Evolutionary conservation across 352 stramenopile genomes (phyloP).

Genomic region (Blastocystis sp.): DNA sequence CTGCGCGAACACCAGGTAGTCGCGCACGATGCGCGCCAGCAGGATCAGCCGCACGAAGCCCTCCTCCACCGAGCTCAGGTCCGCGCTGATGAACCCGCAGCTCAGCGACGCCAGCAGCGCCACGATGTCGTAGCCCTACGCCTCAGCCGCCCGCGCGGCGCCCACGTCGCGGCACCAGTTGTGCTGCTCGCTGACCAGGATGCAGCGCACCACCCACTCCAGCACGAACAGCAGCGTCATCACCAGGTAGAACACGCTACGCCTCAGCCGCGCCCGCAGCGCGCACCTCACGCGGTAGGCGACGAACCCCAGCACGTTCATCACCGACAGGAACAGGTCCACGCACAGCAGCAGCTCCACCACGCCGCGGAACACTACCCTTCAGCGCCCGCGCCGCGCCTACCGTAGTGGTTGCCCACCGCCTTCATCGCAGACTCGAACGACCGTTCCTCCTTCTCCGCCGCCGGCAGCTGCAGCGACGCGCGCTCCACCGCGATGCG

Average conservation of each 20-base stretch:
- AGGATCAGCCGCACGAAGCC: conserved; percentile 33
- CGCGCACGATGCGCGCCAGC: conserved; percentile 11
- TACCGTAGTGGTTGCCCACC: neutral
- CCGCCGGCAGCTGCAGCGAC: neutral
- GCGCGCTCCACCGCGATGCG: neutral
- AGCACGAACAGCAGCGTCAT: conserved; percentile 31
- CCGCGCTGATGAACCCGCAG: conserved; percentile 3
- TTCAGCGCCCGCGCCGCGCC: neutral
- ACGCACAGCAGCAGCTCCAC: neutral
- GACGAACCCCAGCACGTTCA: conserved; percentile 39
- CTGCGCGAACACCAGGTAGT: conserved; percentile 7
- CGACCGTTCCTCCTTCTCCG: neutral
- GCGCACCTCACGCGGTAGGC: conserved; percentile 21
- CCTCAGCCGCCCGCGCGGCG: neutral
- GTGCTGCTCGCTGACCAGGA: neutral
- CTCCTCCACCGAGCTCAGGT: neutral
- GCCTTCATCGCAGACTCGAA: neutral
- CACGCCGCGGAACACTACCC: conserved; percentile 26
- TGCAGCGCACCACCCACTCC: conserved; percentile 38
- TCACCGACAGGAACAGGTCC: conserved; percentile 3
- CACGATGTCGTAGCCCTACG: conserved; percentile 26
- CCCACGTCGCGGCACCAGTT: neutral
- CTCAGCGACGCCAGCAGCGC: neutral
- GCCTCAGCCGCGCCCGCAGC: neutral
- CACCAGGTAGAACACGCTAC: conserved; percentile 14